phyloP scores from a whole-genome alignment of 331 rosid species.

The Dryas integrifolia region DNA sequence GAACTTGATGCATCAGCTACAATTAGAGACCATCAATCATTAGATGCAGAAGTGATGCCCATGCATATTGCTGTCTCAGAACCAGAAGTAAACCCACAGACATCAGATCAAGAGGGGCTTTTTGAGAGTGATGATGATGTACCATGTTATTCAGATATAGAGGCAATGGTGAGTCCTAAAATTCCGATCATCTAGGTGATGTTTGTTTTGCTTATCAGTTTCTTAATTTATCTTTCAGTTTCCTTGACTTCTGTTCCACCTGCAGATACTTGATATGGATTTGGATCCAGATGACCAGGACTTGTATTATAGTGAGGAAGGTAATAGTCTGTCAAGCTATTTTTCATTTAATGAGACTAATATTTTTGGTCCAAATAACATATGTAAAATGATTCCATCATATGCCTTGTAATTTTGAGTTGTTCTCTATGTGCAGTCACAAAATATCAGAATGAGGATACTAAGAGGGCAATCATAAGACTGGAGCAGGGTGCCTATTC shows the following conservation, averaged over 20 bases:
- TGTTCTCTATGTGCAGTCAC: conserved; percentile 47
- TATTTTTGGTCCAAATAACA: not conserved
- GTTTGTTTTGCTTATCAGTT: conserved; percentile 9
- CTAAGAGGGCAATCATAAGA: conserved; percentile 70
- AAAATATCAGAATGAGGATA: conserved; percentile 60
- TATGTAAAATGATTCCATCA: not conserved
- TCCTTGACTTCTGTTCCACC: conserved; percentile 18
- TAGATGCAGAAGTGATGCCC: conserved; percentile 40
- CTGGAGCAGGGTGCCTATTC: conserved; percentile 84
- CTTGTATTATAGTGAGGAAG: conserved; percentile 60
- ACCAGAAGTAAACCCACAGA: conserved; percentile 36
- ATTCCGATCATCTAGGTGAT: conserved; percentile 17
- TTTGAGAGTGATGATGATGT: conserved; percentile 77
- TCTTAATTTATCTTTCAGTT: conserved; percentile 12
- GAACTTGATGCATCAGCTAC: conserved; percentile 40
- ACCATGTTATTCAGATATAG: conserved; percentile 84
- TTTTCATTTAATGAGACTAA: not conserved
- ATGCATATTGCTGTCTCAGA: conserved; percentile 37
- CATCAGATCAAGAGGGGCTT: conserved; percentile 48
- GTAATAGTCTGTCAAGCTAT: conserved; percentile 37
- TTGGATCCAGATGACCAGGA: conserved; percentile 82
- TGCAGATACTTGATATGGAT: conserved; percentile 95
- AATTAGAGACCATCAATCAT: conserved; percentile 39
- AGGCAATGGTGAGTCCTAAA: conserved; percentile 72
- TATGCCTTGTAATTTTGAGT: conserved; percentile 16